A percentile compares a stretch with the other conserved stretches of the same genome.
These are phyloP conservation scores for Alternaria sp. DNA, from an alignment of 2,329 filamentous ascomycete genomes.

Conservation along the genomic window DNA sequence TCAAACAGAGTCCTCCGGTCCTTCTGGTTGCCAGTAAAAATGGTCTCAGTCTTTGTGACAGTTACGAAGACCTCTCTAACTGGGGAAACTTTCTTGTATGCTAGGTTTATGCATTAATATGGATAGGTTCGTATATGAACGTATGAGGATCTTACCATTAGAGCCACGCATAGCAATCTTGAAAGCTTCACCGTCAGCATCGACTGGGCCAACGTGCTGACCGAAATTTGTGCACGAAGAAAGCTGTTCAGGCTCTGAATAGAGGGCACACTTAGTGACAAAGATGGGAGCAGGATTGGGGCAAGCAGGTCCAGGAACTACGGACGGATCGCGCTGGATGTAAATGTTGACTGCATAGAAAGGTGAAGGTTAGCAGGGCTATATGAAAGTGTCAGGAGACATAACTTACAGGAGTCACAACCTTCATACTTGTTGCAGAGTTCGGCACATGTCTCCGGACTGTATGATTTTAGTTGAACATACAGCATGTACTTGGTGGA, in stretches of 20 bases:
- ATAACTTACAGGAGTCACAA: slow-evolving; percentile 19
- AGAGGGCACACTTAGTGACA: slow-evolving; percentile 25
- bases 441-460: slow-evolving; percentile 11
- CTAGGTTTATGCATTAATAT: background rate
- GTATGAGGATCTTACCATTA: slow-evolving; percentile 22
- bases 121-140: background rate
- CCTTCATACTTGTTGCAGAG: slow-evolving; percentile 7
- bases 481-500: slow-evolving; percentile 15
- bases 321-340: slow-evolving; percentile 24
- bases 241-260: slow-evolving; percentile 4
- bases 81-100: slow-evolving; percentile 5
- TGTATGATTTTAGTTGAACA: slow-evolving; percentile 13
- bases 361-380: background rate
- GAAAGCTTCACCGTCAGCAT: slow-evolving; percentile 20
- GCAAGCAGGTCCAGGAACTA: slow-evolving; percentile 17
- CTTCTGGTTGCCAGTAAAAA: background rate
- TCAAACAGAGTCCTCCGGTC: background rate
- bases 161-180: slow-evolving; percentile 20
- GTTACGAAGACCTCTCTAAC: background rate
- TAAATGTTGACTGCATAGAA: slow-evolving; percentile 32
- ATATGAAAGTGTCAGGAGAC: too few relatives aligned
- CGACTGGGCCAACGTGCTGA: slow-evolving; percentile 16
- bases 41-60: background rate
- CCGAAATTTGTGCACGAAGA: slow-evolving; percentile 20
- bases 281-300: slow-evolving; percentile 27